Base-by-base conservation (phyloP, 2,329 filamentous ascomycete genomes). In the Fragosphaeria purpurea region DNA sequence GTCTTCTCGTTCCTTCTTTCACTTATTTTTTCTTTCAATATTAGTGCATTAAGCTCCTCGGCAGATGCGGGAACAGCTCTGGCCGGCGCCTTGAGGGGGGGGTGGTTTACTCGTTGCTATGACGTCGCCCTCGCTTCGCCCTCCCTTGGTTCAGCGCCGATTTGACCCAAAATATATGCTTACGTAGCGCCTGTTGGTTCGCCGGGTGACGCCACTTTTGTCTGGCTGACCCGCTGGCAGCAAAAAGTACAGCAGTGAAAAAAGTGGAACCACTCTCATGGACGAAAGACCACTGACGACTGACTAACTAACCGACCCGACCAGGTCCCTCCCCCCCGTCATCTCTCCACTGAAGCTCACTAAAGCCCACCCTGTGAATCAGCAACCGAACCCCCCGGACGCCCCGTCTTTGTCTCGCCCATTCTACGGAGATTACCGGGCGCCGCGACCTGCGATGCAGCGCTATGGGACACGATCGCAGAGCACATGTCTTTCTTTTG, bases 151-250 rank as follows among this genome's bases (percentile, higher is more conserved):
- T 22, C 22, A 22, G 22, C 22, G 22, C 22, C 22, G 22, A 22
- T 22, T 22, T 22, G 22, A 22, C 22, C 22, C 22, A 22, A 22
- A 22, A 22, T 22, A 22, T 22, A 22, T 22, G 22, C 22, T 22
- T 22, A 22, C 22, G 22, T 22, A 22, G 22, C 22, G 22, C 22
- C 22, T 22, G 22, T 37, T 50, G 41, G 51, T 50, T 52, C 53
- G 50, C 48, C 43, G 42, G 46, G 42, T 40, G 40, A 65, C 67
- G 11, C 55, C 67, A 47, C 49, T 47, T 38, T 22, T 22, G 22
- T 22, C 22, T 22, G 3, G 22, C 22, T 22, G 22, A 22, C 22
- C 22, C 22, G 22, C 22, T 22, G 22, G 22, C 22, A 22, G 22
- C 22, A 22, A 22, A 22, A 22, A 22, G 22, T 22, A 22, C 22